Base-by-base conservation (phyloP, 2,329 filamentous ascomycete genomes). In the Leptodontidium sp. region DNA sequence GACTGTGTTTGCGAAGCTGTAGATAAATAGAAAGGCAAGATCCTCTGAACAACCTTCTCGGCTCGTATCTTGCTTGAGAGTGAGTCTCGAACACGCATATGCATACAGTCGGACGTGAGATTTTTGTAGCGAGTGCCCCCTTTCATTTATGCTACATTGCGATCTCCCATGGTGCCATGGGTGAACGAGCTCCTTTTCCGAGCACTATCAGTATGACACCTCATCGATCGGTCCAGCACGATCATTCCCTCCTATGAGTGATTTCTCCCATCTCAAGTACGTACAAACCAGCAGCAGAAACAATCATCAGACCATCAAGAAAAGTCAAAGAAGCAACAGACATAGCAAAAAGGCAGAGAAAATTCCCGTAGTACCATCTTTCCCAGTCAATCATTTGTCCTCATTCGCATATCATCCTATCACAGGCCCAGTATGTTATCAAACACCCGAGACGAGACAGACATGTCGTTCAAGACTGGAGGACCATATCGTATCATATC, bases 1-100 rank as follows among this genome's bases (percentile, higher is more conserved):
- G 67, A 94, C 87, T 9, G 90, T 93, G 0, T 97, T 96, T 80
- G 84, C 89, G 38, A 93, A 93, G 80, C 71, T 79, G 35, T 72
- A 67, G 55, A 38, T 32, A 32, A n/a, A 17, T 35, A 14, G 7
- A 40, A 40, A 53, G 15, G 14, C 50, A 12, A 55, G 50, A 35
- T 0, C 9, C 2, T 35, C 8, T 55, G 52, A 55, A 55, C 29
- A 55, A 2, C 15, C 35, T 6, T 15, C 11, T n/a, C 29, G 29
- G 14, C 6, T 55, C 8, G 1, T 35, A 1, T 7, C 15, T 17
- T 32, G 14, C 29, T 35, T 14, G 24, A 7, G 29, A 40, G 38
- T n/a, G 29, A 40, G 38, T 40, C 38, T 40, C 11, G 38, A 40
- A 40, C 38, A 40, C 29, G 29, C 29, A 32, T 32, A 32, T 32